These are phyloP conservation scores for Penicillium lividum DNA, from an alignment of 495 filamentous ascomycete species.

Conservation along the genomic window DNA sequence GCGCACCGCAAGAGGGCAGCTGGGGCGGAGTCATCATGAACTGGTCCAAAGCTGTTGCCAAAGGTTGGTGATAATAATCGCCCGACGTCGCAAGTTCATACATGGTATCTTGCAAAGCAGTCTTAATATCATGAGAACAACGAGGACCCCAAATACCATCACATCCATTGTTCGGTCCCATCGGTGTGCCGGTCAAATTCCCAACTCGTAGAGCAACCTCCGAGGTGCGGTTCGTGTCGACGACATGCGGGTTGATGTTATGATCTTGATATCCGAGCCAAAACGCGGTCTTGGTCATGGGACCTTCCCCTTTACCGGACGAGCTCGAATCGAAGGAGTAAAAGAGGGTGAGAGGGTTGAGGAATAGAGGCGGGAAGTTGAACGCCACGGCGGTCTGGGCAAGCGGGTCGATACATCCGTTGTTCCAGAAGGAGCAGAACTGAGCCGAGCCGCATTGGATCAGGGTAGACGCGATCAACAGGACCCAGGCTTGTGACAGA, in stretches of 20 bases:
- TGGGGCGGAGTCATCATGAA: slow-evolving; percentile 28
- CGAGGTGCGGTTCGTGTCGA: slow-evolving; percentile 42
- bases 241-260: slow-evolving; percentile 33
- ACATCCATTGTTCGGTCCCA: slow-evolving; percentile 42
- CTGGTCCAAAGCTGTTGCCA: slow-evolving; percentile 33
- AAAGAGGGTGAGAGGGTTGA: slow-evolving; percentile 38
- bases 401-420: slow-evolving; percentile 43
- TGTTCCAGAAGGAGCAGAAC: slow-evolving; percentile 44
- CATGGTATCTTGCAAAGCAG: slow-evolving; percentile 28
- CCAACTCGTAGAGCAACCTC: slow-evolving; percentile 45
- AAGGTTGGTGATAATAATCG: slow-evolving; percentile 32
- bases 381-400: slow-evolving; percentile 44
- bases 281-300: slow-evolving; percentile 43
- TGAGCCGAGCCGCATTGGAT: slow-evolving; percentile 29
- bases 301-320: slow-evolving; percentile 35
- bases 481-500: slow-evolving; percentile 19
- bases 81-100: slow-evolving; percentile 32
- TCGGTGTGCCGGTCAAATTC: slow-evolving; percentile 41
- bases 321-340: slow-evolving; percentile 43
- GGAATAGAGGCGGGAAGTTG: slow-evolving; percentile 40
- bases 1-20: slow-evolving; percentile 33
- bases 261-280: slow-evolving; percentile 42
- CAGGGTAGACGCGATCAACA: slow-evolving; percentile 22
- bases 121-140: slow-evolving; percentile 40
- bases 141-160: slow-evolving; percentile 42